Evolutionary conservation across 2,329 filamentous ascomycete genomes (phyloP), one percentile per base, ranked within the genome.

Genomic region (Ceratocystis eucalypticola): DNA sequence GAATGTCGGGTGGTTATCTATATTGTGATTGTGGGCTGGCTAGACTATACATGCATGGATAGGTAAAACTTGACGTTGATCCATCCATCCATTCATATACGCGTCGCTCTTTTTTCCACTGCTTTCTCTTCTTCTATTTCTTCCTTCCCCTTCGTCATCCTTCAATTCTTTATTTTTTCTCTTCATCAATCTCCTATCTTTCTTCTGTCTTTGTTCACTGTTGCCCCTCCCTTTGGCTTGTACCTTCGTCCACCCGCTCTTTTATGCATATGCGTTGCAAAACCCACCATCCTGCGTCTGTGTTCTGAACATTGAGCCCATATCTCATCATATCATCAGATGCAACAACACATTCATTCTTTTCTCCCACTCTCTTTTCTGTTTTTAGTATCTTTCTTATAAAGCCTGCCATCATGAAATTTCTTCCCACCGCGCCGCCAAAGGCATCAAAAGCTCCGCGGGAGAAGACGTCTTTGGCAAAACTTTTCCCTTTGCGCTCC

Each of bases 191-290:
- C 1, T 20, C 46, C 46, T 5, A 50, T 12, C 72, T 75, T 80
- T 28, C 84, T 83, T 71, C 83, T 77, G 70, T 77, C 81, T 45
- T 76, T 84, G 30, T 80, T 77, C 2, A 78, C 15, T 15, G 37
- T 12, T 41, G 12, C 12, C 12, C 37, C 10, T 41, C 12, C 37
- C 12, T 41, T 41, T 41, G 37, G 37, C 37, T 3, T 41, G 37
- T 41, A 15, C 37, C 37, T 15, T 41, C 10, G 37, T 12, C 12
- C 37, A 41, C 37, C 37, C 12, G 37, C 37, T 41, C 37, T 53
- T 25, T 25, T 1, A 22, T 12, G 7, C 48, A 53, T 5, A 5
- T 53, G 10, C 37, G 12, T 12, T 41, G 37, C 48, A 28, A 15
- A 25, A 25, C 12, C 20, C 8, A 22, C 48, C 48, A 28, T 53